Percentiles rank a stretch among this genome's conserved stretches.
phyloP scores from a whole-genome alignment of 2,329 filamentous ascomycete species.

The Fusarium sp. region DNA sequence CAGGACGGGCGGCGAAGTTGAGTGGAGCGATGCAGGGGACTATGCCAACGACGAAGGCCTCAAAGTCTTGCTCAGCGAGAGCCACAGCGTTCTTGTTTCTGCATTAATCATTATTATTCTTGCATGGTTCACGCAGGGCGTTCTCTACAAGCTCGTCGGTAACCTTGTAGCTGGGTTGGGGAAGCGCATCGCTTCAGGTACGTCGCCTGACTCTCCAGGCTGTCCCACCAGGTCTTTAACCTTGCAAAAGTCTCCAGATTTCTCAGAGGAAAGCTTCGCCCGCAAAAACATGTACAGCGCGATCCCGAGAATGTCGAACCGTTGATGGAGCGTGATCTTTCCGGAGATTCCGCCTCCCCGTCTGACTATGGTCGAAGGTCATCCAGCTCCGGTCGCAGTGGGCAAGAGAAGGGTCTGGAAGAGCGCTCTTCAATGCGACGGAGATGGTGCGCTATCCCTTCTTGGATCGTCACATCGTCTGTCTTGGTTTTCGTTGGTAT shows the following conservation, averaged over 20 bases:
- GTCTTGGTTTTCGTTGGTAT: constrained; percentile 36
- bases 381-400: constrained; percentile 4
- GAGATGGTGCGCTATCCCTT: constrained; percentile 21
- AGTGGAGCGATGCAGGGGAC: constrained; percentile 46
- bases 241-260: constrained; percentile 19
- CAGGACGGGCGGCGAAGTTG: constrained; percentile 47
- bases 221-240: constrained; percentile 9
- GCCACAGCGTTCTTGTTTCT: constrained; percentile 37
- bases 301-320: constrained; percentile 35
- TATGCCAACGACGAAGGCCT: constrained; percentile 46
- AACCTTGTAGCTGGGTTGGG: constrained; percentile 32
- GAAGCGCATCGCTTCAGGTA: constrained; percentile 38
- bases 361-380: constrained; percentile 7
- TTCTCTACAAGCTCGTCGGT: constrained; percentile 38
- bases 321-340: constrained; percentile 15
- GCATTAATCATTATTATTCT: constrained; percentile 37
- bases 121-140: constrained; percentile 37
- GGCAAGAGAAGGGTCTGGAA: constrained; percentile 21
- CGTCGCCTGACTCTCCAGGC: constrained; percentile 6
- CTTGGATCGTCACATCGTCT: constrained; percentile 21
- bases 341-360: constrained; percentile 1
- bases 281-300: constrained; percentile 17
- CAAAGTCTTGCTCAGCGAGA: constrained; percentile 47
- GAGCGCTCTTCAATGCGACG: neutral
- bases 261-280: constrained; percentile 28